Evolutionary conservation across 768 basidiomycete genomes (phyloP).

Genomic region (Cytidiella melzeri): DNA sequence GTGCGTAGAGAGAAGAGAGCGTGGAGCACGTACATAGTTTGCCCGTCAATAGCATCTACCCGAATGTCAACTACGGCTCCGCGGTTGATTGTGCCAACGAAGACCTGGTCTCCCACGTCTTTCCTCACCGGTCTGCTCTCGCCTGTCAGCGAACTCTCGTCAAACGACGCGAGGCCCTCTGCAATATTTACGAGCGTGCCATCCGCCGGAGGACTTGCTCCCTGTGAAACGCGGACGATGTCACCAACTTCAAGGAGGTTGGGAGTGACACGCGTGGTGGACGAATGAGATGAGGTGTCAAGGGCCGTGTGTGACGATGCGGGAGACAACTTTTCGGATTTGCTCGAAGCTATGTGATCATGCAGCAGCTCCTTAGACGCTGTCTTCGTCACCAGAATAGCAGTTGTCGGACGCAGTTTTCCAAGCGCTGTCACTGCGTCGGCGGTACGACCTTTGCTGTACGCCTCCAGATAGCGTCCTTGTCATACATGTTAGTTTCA

Average conservation of each 20-base stretch:
- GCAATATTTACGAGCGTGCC: constrained; percentile 46
- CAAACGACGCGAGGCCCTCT: constrained; percentile 46
- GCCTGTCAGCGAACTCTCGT: constrained; percentile 83
- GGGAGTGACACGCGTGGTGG: constrained; percentile 35
- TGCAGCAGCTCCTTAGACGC: too few relatives aligned
- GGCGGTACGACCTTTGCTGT: constrained; percentile 63
- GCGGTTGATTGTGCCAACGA: constrained; percentile 74
- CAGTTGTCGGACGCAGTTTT: constrained; percentile 56
- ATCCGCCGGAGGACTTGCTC: constrained; percentile 73
- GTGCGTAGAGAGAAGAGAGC: too few relatives aligned
- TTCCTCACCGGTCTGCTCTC: constrained; percentile 65
- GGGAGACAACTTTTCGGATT: constrained; percentile 8
- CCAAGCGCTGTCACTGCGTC: constrained; percentile 69
- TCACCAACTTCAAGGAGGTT: constrained; percentile 78
- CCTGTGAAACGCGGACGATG: constrained; percentile 65
- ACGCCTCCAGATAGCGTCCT: constrained; percentile 63
- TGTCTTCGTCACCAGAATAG: constrained; percentile 36
- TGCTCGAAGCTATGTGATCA: not conserved
- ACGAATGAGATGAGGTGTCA: constrained; percentile 8
- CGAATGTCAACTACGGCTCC: constrained; percentile 50
- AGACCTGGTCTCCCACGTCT: constrained; percentile 54
- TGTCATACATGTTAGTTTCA: too few relatives aligned
- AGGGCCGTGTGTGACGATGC: not conserved
- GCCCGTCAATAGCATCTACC: constrained; percentile 56
- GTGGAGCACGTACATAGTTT: constrained; percentile 53